phyloP scores from a whole-genome alignment of 345 rosid genomes.

The Noccaea caerulescens region DNA sequence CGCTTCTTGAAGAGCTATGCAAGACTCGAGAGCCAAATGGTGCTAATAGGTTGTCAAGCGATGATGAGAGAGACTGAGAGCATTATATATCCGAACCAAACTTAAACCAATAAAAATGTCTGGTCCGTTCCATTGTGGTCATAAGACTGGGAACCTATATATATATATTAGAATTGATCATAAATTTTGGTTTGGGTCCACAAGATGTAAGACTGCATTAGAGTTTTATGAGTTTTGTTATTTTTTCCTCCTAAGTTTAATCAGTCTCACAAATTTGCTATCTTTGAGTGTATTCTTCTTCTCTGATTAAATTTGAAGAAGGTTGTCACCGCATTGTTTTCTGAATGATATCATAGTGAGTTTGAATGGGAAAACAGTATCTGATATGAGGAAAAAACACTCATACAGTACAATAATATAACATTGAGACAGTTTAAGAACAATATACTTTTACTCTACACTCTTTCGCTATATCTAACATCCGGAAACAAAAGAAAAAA shows the following conservation, averaged over 20 bases:
- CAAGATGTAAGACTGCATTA: too few relatives aligned
- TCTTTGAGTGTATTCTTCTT: too few relatives aligned
- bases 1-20: constrained; percentile 47
- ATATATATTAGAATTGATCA: too few relatives aligned
- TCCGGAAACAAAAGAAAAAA: not conserved
- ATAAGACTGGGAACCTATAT: too few relatives aligned
- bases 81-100: too few relatives aligned
- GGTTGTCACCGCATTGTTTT: not conserved
- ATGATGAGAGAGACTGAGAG: not conserved
- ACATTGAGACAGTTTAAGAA: constrained; percentile 23
- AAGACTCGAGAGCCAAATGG: not conserved
- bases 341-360: not conserved
- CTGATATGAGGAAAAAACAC: not conserved
- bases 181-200: too few relatives aligned
- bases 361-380: not conserved
- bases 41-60: not conserved
- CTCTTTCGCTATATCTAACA: constrained; percentile 30
- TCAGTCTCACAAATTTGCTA: too few relatives aligned
- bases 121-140: not conserved
- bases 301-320: not conserved
- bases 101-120: not conserved
- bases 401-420: constrained; percentile 1
- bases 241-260: too few relatives aligned
- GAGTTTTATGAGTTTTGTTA: too few relatives aligned
- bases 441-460: constrained; percentile 31